These are phyloP conservation scores for Neobulgaria alba DNA, from an alignment of 2,329 filamentous ascomycete species.

Conservation along the genomic window DNA sequence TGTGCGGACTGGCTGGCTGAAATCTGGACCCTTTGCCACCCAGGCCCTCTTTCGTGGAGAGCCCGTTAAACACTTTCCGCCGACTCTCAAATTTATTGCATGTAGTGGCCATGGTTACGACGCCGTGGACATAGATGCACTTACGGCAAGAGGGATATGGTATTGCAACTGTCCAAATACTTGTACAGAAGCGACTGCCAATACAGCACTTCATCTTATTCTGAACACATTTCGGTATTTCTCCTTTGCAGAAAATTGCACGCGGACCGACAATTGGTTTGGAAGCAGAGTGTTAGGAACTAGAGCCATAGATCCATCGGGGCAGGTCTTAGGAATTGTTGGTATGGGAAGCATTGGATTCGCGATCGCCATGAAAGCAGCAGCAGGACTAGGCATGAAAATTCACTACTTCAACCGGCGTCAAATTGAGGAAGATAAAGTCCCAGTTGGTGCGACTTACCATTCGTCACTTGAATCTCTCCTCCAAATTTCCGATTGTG, in stretches of 20 bases:
- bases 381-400: constrained; percentile 28
- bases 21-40: no score
- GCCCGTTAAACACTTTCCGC: no score
- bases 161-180: no score
- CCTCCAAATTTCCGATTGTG: constrained; percentile 24
- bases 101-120: no score
- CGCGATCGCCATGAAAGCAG: constrained; percentile 24
- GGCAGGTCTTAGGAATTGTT: constrained; percentile 27
- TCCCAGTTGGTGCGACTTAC: constrained; percentile 23
- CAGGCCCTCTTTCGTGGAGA: no score
- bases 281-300: constrained; percentile 13
- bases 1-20: constrained; percentile 28
- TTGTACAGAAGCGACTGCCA: no score
- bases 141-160: no score
- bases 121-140: no score
- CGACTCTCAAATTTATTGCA: no score
- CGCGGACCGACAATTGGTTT: constrained; percentile 15
- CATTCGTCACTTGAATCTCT: constrained; percentile 26
- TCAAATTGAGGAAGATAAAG: constrained; percentile 9
- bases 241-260: constrained; percentile 18
- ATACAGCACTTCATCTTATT: constrained; percentile 22
- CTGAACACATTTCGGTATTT: constrained; percentile 22
- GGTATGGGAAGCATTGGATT: constrained; percentile 31
- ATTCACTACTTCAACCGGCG: constrained; percentile 25
- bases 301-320: constrained; percentile 21